Conservation (phyloP, 345 rosid genomes). For the Turnera subulata region DNA sequence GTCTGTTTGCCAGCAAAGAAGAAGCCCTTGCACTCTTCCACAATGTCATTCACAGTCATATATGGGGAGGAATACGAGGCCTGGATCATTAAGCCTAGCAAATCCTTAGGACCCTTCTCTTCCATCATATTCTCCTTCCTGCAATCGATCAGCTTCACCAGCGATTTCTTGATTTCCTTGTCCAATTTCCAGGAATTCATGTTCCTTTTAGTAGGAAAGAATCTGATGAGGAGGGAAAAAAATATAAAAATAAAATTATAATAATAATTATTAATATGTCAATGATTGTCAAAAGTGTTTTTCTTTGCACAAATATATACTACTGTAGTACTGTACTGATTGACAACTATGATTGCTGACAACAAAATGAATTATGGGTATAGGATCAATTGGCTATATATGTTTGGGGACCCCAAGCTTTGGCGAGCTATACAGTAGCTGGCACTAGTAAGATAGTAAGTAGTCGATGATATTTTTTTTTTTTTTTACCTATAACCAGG, state of each 20-base stretch:
- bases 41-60: constrained; percentile 34
- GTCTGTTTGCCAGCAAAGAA: constrained; percentile 73
- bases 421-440: too few species aligned
- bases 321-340: neutral
- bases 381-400: too few species aligned
- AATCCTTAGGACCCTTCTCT: constrained; percentile 18
- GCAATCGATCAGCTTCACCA: constrained; percentile 18
- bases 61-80: constrained; percentile 32
- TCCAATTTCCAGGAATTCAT: constrained; percentile 28
- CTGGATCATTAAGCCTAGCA: constrained; percentile 27
- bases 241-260: neutral
- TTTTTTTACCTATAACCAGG: constrained; percentile 59
- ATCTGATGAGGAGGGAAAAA: too few species aligned
- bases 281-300: too few species aligned
- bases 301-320: too few species aligned
- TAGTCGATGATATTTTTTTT: too few species aligned
- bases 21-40: constrained; percentile 69
- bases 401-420: too few species aligned
- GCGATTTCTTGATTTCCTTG: constrained; percentile 17
- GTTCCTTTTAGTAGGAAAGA: constrained; percentile 24
- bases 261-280: neutral
- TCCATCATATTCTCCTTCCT: constrained; percentile 12
- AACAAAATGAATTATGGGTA: too few species aligned
- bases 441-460: too few species aligned
- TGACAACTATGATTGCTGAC: neutral